Conservation (phyloP, 164 flowering plant genomes). For the Amborella trichopoda region DNA sequence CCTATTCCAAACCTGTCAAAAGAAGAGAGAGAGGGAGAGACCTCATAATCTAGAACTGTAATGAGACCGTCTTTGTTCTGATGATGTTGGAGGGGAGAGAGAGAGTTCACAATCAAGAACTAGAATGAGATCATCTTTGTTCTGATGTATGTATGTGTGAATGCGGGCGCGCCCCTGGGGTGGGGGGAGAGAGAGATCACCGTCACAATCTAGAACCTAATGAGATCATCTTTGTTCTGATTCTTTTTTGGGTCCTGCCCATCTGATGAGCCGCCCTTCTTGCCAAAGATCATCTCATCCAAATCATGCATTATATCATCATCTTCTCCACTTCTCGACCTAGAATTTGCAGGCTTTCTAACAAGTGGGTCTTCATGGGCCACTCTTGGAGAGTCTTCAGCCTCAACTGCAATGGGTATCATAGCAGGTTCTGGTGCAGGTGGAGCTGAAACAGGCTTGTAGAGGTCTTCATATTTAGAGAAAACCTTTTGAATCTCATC, state of each 20-base stretch:
- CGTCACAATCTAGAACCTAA: slow-evolving; percentile 30
- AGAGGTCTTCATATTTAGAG: slow-evolving; percentile 60
- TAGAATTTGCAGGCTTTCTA: slow-evolving; percentile 53
- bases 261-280: slow-evolving; percentile 52
- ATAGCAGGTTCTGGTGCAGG: slow-evolving; percentile 68
- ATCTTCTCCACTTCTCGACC: slow-evolving; percentile 37
- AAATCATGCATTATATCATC: slow-evolving; percentile 92
- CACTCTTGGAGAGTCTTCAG: slow-evolving; percentile 72
- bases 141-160: not conserved
- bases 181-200: slow-evolving; percentile 1
- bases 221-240: slow-evolving; percentile 64
- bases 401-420: slow-evolving; percentile 86
- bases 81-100: no score
- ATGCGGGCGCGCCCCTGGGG: not conserved
- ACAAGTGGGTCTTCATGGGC: slow-evolving; percentile 60
- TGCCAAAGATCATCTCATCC: slow-evolving; percentile 97
- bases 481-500: slow-evolving; percentile 85
- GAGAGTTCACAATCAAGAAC: no score
- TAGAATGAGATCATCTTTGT: no score
- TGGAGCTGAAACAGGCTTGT: slow-evolving; percentile 29
- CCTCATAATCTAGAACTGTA: no score
- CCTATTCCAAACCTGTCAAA: no score
- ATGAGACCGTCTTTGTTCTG: no score
- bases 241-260: slow-evolving; percentile 50
- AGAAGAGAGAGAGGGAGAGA: no score